Percentiles rank a stretch among this genome's conserved stretches.
These are phyloP conservation scores for Agaricus sinodeliciosus DNA, from an alignment of 768 basidiomycete species.

Conservation along the genomic window DNA sequence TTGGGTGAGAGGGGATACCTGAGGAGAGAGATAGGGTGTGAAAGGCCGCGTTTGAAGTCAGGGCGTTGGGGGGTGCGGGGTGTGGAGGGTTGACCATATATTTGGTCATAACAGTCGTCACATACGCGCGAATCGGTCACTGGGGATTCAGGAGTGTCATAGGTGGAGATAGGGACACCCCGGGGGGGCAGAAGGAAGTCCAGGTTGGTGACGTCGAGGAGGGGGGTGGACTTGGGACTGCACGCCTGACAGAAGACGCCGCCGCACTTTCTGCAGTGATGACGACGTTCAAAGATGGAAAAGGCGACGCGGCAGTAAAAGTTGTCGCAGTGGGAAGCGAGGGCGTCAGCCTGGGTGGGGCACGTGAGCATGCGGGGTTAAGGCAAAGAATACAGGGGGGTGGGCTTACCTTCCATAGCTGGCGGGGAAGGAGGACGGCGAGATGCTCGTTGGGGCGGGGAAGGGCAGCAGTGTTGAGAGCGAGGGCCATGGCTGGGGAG, in stretches of 20 bases:
- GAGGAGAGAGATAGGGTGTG: slow-evolving; percentile 34
- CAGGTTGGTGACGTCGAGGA: slow-evolving; percentile 70
- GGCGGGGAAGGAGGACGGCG: slow-evolving; percentile 63
- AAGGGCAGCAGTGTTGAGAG: slow-evolving; percentile 19
- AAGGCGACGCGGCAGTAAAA: slow-evolving; percentile 63
- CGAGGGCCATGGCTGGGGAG: slow-evolving; percentile 14
- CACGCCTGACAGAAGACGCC: slow-evolving; percentile 69
- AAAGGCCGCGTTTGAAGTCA: slow-evolving; percentile 27
- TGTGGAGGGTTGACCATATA: slow-evolving; percentile 49
- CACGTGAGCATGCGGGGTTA: slow-evolving; percentile 14
- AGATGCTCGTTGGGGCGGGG: slow-evolving; percentile 62
- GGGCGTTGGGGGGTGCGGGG: slow-evolving; percentile 34
- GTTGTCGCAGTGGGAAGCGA: slow-evolving; percentile 62
- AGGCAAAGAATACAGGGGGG: not conserved
- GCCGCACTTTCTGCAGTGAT: slow-evolving; percentile 84
- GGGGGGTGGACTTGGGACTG: slow-evolving; percentile 48
- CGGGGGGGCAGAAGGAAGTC: slow-evolving; percentile 67
- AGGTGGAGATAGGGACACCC: slow-evolving; percentile 51
- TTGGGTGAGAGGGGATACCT: slow-evolving; percentile 27
- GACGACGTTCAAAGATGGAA: slow-evolving; percentile 66
- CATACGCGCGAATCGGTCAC: slow-evolving; percentile 60
- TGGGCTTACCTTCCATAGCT: slow-evolving; percentile 64
- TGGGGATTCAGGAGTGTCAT: slow-evolving; percentile 54
- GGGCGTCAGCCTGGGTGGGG: slow-evolving; percentile 48
- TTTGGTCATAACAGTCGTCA: slow-evolving; percentile 70